Evolutionary conservation across 1,284 basidiomycete species (phyloP).

Genomic region (Singerocomus inundabilis): DNA sequence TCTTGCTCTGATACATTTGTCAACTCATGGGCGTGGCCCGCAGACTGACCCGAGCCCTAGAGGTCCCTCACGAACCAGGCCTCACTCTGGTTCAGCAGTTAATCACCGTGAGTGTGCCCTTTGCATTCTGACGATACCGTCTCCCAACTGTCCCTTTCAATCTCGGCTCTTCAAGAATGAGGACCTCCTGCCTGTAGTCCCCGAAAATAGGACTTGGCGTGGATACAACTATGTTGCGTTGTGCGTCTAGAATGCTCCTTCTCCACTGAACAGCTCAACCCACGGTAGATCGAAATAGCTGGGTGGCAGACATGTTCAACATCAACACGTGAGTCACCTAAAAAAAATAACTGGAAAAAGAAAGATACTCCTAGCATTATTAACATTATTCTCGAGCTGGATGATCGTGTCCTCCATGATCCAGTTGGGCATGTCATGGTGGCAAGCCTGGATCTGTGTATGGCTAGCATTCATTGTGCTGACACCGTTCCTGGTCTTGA

Average conservation of each 20-base stretch:
- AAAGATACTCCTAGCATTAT: neutral
- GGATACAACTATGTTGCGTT: conserved; percentile 64
- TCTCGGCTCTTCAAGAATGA: conserved; percentile 49
- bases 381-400: conserved; percentile 45
- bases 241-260: conserved; percentile 37
- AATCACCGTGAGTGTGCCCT: conserved; percentile 49
- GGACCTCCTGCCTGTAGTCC: conserved; percentile 59
- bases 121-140: conserved; percentile 11
- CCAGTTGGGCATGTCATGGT: conserved; percentile 74
- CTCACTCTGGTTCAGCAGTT: conserved; percentile 52
- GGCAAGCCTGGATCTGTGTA: conserved; percentile 79
- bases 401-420: conserved; percentile 79
- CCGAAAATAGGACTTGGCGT: conserved; percentile 58
- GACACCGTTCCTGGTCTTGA: conserved; percentile 74
- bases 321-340: conserved; percentile 63
- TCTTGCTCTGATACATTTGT: conserved; percentile 1
- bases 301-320: conserved; percentile 81
- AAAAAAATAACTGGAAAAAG: neutral
- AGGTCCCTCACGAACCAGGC: conserved; percentile 51
- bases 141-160: conserved; percentile 11
- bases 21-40: conserved; percentile 23
- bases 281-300: conserved; percentile 42
- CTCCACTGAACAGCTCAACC: neutral
- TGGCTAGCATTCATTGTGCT: conserved; percentile 75
- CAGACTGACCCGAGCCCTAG: conserved; percentile 36